Conservation (phyloP, 805 yeast species). For the Saturnispora ahearnii region DNA sequence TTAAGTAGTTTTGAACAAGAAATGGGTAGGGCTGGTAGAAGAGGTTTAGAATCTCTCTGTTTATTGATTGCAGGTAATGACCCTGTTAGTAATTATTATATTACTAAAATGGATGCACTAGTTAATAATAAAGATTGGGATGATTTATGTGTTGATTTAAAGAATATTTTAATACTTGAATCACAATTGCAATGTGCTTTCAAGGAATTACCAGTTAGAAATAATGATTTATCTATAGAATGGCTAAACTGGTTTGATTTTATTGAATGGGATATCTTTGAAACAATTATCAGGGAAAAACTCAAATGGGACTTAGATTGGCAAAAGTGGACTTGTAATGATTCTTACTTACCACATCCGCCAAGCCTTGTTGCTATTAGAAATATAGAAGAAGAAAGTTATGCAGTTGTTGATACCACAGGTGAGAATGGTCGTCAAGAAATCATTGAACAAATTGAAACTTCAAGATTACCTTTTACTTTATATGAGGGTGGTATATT, state of each 20-base stretch:
- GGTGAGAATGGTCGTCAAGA: slow-evolving; percentile 61
- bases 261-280: slow-evolving; percentile 17
- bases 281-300: slow-evolving; percentile 22
- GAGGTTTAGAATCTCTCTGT: slow-evolving; percentile 76
- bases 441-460: slow-evolving; percentile 84
- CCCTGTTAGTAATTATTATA: slow-evolving; percentile 81
- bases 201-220: slow-evolving; percentile 53
- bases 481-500: slow-evolving; percentile 88
- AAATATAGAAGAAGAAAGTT: slow-evolving; percentile 72
- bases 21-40: slow-evolving; percentile 94
- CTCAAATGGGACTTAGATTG: slow-evolving; percentile 33
- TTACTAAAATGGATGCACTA: slow-evolving; percentile 56
- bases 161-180: slow-evolving; percentile 55
- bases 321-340: slow-evolving; percentile 46
- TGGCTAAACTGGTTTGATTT: slow-evolving; percentile 15
- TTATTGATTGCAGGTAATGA: slow-evolving; percentile 73
- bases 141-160: slow-evolving; percentile 51
- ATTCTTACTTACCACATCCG: slow-evolving; percentile 74
- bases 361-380: slow-evolving; percentile 65
- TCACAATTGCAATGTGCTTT: slow-evolving; percentile 87
- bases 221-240: slow-evolving; percentile 20
- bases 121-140: slow-evolving; percentile 41
- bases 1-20: slow-evolving; percentile 88
- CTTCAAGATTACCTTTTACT: slow-evolving; percentile 81
- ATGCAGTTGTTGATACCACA: slow-evolving; percentile 86